These are phyloP conservation scores for Cyclostephanos tholiformis DNA, from an alignment of 108 stramenopile genomes.

Conservation along the genomic window DNA sequence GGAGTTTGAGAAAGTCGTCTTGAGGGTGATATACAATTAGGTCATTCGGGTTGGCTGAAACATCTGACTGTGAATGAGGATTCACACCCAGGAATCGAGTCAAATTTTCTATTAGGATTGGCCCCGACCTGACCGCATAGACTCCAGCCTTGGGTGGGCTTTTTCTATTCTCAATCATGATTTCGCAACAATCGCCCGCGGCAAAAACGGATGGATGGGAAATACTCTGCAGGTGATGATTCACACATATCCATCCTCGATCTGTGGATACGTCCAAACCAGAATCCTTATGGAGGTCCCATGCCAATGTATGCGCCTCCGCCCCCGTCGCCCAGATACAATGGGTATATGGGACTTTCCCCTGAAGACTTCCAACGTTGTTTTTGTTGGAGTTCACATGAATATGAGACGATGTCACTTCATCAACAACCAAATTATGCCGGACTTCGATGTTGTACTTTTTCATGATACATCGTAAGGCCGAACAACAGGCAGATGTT, in stretches of 20 bases:
- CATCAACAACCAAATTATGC: conserved; percentile 51
- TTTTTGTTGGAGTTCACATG: conserved; percentile 51
- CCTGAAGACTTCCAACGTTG: conserved; percentile 25
- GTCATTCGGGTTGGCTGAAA: not conserved
- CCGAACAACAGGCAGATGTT: conserved; percentile 54
- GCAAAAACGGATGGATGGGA: conserved; percentile 85
- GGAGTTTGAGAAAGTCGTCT: conserved; percentile 83
- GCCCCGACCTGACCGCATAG: conserved; percentile 88
- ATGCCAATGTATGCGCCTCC: conserved; percentile 62
- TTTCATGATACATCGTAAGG: conserved; percentile 46
- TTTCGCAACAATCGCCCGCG: conserved; percentile 85
- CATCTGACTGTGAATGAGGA: not conserved
- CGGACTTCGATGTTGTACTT: conserved; percentile 63
- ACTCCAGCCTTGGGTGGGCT: conserved; percentile 87
- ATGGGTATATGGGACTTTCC: conserved; percentile 63
- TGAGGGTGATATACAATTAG: conserved; percentile 68
- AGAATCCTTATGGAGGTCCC: conserved; percentile 42
- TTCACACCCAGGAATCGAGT: conserved; percentile 43
- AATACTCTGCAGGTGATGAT: conserved; percentile 70
- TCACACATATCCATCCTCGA: conserved; percentile 84
- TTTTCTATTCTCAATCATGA: conserved; percentile 30
- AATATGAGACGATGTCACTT: conserved; percentile 46
- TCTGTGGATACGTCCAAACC: conserved; percentile 61
- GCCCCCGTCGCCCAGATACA: conserved; percentile 90
- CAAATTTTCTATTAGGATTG: conserved; percentile 79